Evolutionary conservation across 139 green algal species (phyloP), one percentile per base, ranked within the genome.

Genomic region (Auxenochlorella pyrenoidosa): DNA sequence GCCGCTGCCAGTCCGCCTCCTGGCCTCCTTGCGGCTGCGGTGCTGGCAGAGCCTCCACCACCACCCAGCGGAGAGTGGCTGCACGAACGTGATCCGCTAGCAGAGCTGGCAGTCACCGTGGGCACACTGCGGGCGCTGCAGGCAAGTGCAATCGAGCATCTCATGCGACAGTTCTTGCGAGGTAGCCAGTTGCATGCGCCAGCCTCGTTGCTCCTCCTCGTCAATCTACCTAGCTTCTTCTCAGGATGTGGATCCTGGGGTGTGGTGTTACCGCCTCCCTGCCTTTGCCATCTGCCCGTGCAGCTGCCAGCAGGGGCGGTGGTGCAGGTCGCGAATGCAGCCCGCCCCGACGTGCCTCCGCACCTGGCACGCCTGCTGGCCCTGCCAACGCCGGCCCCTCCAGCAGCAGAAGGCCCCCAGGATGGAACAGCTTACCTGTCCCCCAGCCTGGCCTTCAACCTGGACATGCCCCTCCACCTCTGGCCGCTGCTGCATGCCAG

Each of bases 361-460:
- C 86, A 54, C 60, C 59, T 87, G 40, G 86, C 86, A 1, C 79
- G 86, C 58, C 44, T 87, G 73, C 47, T 85, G 77, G 73, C 43
- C 4, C 70, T 78, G 54, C 19, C 70, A 26, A 0, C 38, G 15
- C 34, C 80, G 5, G 3, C 28, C 28, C 24, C 75, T 21, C 43
- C 10, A 47, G 76, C 0, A 32, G 18, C 76, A 44, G 8, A 18
- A 59, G 22, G 44, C 1, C 16, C 26, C 65, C 8, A 47, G 8
- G 85, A 77, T 60, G 65, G 59, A 1, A 75, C 66, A 18, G 85
- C 85, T 5, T 83, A 73, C 47, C 65, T 92, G 72, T 36, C 85
- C 3, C 89, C 89, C 44, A 73, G 36, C 80, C 66, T 92, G 44
- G 89, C 85, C 24, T 47, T 86, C 79, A 92, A 92, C 82, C 65